A percentile compares a stretch with the other conserved stretches of the same genome.
Evolutionary conservation across 2,329 filamentous ascomycete genomes (phyloP).

Genomic region (Sporothrix phasma): DNA sequence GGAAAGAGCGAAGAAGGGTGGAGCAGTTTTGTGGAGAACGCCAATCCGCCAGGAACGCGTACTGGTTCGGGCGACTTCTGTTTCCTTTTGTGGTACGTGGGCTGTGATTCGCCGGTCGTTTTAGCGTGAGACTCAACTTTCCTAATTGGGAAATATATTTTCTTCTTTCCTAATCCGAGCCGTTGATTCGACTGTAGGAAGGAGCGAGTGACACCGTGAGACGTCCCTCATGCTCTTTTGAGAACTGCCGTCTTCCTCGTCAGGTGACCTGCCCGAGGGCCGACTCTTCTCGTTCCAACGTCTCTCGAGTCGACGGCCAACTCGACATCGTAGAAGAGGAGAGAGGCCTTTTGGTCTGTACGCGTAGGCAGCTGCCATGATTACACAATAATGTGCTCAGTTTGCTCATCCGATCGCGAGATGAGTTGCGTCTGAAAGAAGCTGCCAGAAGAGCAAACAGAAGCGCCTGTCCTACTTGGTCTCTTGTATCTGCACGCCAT

Average conservation of each 20-base stretch:
- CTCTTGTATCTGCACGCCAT: too few species aligned
- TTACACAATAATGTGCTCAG: too few species aligned
- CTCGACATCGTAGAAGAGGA: background rate
- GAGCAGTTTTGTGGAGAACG: background rate
- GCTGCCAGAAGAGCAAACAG: background rate
- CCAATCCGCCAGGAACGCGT: background rate
- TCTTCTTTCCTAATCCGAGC: slow-evolving; percentile 14
- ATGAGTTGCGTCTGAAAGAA: background rate
- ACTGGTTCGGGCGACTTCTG: background rate
- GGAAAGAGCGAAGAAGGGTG: background rate
- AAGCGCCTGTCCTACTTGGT: too few species aligned
- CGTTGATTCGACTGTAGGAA: slow-evolving; percentile 4
- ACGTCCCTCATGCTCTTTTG: background rate
- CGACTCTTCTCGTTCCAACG: background rate
- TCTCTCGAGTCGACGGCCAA: background rate
- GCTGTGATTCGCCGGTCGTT: slow-evolving; percentile 6
- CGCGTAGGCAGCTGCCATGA: background rate
- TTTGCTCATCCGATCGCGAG: background rate
- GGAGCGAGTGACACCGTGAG: slow-evolving; percentile 6
- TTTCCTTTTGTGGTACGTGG: background rate
- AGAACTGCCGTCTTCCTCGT: background rate
- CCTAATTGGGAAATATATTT: slow-evolving; percentile 16
- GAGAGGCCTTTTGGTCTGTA: background rate
- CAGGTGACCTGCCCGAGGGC: too few species aligned
- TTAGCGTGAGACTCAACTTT: background rate